Percentiles rank a stretch among this genome's conserved stretches.
Conservation (phyloP, 2,329 filamentous ascomycete species). For the Colletotrichum liaoningense region DNA sequence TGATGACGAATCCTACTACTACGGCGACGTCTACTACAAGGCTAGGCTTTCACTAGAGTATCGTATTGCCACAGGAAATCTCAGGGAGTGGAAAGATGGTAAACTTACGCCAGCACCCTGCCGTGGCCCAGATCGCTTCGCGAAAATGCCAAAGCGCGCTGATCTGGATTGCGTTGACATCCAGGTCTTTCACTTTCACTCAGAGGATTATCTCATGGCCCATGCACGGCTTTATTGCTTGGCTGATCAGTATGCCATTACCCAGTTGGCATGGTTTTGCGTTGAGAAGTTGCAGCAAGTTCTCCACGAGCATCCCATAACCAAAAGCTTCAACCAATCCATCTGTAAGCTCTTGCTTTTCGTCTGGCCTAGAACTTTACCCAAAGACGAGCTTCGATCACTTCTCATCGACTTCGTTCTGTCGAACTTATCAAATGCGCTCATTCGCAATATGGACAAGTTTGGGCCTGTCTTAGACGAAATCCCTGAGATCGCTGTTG, state of each 20-base stretch:
- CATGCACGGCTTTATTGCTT: neutral
- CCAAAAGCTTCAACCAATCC: too few species aligned
- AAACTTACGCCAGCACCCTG: too few species aligned
- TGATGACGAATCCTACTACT: too few species aligned
- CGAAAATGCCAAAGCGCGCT: too few species aligned
- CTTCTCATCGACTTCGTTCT: neutral
- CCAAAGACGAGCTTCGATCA: neutral
- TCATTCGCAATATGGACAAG: too few species aligned
- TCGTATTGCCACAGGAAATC: too few species aligned
- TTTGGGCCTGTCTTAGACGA: neutral
- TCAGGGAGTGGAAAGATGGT: too few species aligned
- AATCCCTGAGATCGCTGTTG: neutral
- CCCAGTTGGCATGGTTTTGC: neutral
- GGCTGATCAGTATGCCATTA: neutral
- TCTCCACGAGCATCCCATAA: too few species aligned
- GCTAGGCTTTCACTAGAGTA: too few species aligned
- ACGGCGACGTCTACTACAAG: too few species aligned
- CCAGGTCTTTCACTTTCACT: neutral
- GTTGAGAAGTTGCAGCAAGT: neutral
- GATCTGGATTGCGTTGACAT: too few species aligned
- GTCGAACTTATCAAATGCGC: neutral
- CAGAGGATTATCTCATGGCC: neutral
- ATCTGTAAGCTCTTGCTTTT: neutral
- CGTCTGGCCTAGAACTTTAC: neutral
- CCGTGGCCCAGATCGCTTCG: too few species aligned